These are phyloP conservation scores for Phlyctochytrium bullatum DNA, from an alignment of 192 early-diverging fungal genomes.

Conservation along the genomic window DNA sequence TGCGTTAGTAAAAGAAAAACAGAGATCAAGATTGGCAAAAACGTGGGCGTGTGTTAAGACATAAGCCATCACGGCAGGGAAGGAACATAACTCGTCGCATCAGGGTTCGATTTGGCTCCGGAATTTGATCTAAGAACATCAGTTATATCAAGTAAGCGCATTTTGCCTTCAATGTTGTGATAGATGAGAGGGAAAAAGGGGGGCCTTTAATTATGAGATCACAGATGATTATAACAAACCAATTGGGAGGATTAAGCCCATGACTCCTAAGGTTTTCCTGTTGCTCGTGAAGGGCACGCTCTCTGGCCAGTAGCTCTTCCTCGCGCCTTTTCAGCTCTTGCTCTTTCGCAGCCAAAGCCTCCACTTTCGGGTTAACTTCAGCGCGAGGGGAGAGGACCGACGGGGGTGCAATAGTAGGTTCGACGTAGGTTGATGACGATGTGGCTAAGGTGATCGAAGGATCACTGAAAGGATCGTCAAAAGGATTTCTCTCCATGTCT, in stretches of 20 bases:
- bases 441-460: slow-evolving; percentile 19
- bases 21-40: neutral
- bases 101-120: neutral
- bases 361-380: too few species aligned
- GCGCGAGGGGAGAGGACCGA: too few species aligned
- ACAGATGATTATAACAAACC: slow-evolving; percentile 15
- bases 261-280: slow-evolving; percentile 57
- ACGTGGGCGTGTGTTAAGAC: too few species aligned
- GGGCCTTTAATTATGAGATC: too few species aligned
- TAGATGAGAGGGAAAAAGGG: slow-evolving; percentile 82
- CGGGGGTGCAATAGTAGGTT: too few species aligned
- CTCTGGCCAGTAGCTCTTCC: slow-evolving; percentile 72
- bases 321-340: slow-evolving; percentile 72
- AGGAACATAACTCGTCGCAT: too few species aligned
- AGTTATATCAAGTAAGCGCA: too few species aligned
- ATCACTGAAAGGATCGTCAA: slow-evolving; percentile 53
- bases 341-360: slow-evolving; percentile 59
- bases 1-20: neutral
- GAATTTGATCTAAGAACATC: too few species aligned
- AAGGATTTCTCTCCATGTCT: slow-evolving; percentile 28
- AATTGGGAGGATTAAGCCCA: slow-evolving; percentile 67
- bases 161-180: slow-evolving; percentile 66
- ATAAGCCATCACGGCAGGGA: too few species aligned
- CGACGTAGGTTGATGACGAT: slow-evolving; percentile 21
- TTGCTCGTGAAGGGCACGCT: slow-evolving; percentile 63